Percentiles rank a stretch among this genome's conserved stretches.
These are phyloP conservation scores for Rhododendron vialii DNA, from an alignment of 148 eudicot genomes.

Conservation along the genomic window DNA sequence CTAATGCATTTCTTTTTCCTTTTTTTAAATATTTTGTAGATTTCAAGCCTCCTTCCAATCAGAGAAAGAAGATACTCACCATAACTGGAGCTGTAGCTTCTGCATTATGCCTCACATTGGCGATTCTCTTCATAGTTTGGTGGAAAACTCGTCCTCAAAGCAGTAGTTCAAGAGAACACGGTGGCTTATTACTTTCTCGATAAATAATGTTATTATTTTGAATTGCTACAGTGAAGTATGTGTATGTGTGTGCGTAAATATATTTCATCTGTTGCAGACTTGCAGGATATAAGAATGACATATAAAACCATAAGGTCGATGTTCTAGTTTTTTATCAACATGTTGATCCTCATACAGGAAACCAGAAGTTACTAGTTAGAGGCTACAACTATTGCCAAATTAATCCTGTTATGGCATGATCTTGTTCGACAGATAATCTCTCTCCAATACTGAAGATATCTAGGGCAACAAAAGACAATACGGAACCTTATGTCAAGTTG, in stretches of 20 bases:
- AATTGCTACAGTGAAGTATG: too few species aligned
- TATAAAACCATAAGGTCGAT: not conserved
- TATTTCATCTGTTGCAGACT: not conserved
- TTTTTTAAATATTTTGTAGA: constrained; percentile 15
- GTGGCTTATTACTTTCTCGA: constrained; percentile 17
- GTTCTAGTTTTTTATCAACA: not conserved
- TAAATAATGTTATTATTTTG: not conserved
- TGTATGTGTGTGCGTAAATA: not conserved
- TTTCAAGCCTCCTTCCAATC: constrained; percentile 31
- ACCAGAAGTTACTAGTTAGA: too few species aligned
- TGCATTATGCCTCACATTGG: constrained; percentile 21
- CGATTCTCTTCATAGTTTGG: constrained; percentile 21
- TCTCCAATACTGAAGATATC: too few species aligned
- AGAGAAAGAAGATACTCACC: constrained; percentile 15
- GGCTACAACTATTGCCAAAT: not conserved
- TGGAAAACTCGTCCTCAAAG: constrained; percentile 26
- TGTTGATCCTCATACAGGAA: not conserved
- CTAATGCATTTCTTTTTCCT: not conserved
- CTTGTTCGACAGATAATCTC: too few species aligned
- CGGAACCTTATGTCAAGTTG: too few species aligned
- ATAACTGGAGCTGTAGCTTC: constrained; percentile 24
- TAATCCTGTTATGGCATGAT: too few species aligned
- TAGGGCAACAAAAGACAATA: too few species aligned
- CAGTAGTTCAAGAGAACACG: constrained; percentile 46
- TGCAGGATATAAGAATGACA: not conserved